A percentile compares a stretch with the other conserved stretches of the same genome.
Conservation (phyloP, 257 asterid species). For the Gentiana straminea region DNA sequence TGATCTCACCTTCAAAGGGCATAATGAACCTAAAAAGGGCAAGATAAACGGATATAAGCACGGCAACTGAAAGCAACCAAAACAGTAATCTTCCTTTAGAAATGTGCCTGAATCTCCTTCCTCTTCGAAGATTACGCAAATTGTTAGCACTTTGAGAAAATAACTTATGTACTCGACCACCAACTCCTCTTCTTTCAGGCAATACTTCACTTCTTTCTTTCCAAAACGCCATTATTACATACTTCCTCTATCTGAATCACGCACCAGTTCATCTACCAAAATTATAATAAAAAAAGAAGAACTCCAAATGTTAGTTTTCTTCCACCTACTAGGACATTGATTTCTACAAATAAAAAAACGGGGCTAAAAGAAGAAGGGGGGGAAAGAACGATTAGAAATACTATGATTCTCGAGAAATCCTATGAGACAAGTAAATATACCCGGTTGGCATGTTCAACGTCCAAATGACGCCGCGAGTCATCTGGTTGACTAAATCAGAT, state of each 20-base stretch:
- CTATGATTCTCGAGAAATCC: too few relatives aligned
- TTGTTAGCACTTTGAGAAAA: slow-evolving; percentile 30
- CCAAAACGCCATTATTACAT: slow-evolving; percentile 38
- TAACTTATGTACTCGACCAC: slow-evolving; percentile 26
- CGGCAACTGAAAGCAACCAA: slow-evolving; percentile 44
- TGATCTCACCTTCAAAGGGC: slow-evolving; percentile 58
- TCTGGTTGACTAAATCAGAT: too few relatives aligned
- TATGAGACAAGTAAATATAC: too few relatives aligned
- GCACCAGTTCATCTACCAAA: slow-evolving; percentile 39
- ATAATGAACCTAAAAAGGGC: slow-evolving; percentile 51
- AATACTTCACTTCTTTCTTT: slow-evolving; percentile 27
- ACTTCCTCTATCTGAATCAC: slow-evolving; percentile 19
- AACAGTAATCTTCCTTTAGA: slow-evolving; percentile 34
- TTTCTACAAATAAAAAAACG: too few relatives aligned
- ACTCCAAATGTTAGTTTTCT: too few relatives aligned
- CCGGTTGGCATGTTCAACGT: too few relatives aligned
- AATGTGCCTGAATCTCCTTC: slow-evolving; percentile 43
- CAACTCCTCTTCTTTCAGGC: slow-evolving; percentile 38
- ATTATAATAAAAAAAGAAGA: neutral
- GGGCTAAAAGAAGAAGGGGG: too few relatives aligned
- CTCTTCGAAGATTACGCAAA: slow-evolving; percentile 35
- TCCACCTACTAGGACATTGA: too few relatives aligned
- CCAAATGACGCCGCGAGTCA: too few relatives aligned
- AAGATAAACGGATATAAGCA: slow-evolving; percentile 43
- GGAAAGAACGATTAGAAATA: too few relatives aligned